These are phyloP conservation scores for Apiospora pterosperma DNA, from an alignment of 2,329 filamentous ascomycete genomes.

Conservation along the genomic window DNA sequence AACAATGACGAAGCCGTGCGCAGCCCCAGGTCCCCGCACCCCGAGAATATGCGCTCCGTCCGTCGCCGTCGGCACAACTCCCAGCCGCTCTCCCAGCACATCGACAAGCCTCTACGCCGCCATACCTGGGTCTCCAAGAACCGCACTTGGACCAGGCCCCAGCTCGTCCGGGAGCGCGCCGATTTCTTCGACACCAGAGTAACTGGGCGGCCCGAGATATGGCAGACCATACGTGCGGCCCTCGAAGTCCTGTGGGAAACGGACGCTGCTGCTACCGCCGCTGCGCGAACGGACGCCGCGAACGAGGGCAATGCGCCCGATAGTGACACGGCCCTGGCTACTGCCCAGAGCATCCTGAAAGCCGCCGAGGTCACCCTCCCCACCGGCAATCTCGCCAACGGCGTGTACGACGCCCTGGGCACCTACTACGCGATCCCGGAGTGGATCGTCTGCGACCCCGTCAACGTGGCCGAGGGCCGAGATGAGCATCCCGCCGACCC, in stretches of 20 bases:
- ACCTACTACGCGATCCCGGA: slow-evolving; percentile 67
- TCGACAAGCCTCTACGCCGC: slow-evolving; percentile 64
- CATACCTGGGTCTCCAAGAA: slow-evolving; percentile 64
- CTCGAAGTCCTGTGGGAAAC: slow-evolving; percentile 65
- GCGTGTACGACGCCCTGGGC: slow-evolving; percentile 68
- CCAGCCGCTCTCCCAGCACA: slow-evolving; percentile 56
- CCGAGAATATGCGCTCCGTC: slow-evolving; percentile 16
- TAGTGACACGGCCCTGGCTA: slow-evolving; percentile 43
- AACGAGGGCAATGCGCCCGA: slow-evolving; percentile 33
- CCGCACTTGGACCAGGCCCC: slow-evolving; percentile 65
- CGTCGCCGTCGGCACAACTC: slow-evolving; percentile 29
- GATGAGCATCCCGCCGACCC: slow-evolving; percentile 15
- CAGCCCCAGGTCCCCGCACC: slow-evolving; percentile 11
- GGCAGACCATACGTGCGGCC: slow-evolving; percentile 69
- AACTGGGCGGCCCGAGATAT: slow-evolving; percentile 72
- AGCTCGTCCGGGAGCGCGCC: slow-evolving; percentile 66
- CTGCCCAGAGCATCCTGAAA: slow-evolving; percentile 76
- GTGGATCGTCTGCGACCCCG: slow-evolving; percentile 66
- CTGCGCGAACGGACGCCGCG: slow-evolving; percentile 10
- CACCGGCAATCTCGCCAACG: slow-evolving; percentile 67
- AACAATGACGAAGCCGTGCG: slow-evolving; percentile 14
- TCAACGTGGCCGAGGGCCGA: slow-evolving; percentile 42
- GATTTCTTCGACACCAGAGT: slow-evolving; percentile 93
- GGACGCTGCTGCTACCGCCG: slow-evolving; percentile 25
- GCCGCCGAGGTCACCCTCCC: slow-evolving; percentile 75